Evolutionary conservation across 768 basidiomycete genomes (phyloP).

Genomic region (Fomitopsis pulvina): DNA sequence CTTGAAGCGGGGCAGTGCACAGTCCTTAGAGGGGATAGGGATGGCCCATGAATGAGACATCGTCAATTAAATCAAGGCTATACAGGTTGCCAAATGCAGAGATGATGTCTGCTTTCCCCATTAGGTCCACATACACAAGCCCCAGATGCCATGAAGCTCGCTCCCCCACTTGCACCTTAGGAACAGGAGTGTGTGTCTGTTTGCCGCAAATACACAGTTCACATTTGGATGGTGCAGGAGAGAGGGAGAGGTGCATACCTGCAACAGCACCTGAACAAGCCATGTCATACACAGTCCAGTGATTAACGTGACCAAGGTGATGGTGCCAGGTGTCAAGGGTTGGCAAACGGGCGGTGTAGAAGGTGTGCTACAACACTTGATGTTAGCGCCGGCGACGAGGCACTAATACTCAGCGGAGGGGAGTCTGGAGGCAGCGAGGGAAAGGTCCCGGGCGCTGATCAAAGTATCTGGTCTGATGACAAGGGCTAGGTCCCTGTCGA

Average conservation of each 20-base stretch:
- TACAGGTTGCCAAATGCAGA: constrained; percentile 9
- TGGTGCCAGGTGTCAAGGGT: constrained; percentile 20
- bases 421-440: too few relatives aligned
- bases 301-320: constrained; percentile 20
- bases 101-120: constrained; percentile 3
- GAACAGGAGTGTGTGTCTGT: too few relatives aligned
- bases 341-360: not conserved
- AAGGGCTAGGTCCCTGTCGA: too few relatives aligned
- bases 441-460: too few relatives aligned
- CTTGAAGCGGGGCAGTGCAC: constrained; percentile 17
- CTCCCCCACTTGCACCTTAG: too few relatives aligned
- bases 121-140: constrained; percentile 27
- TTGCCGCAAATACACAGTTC: constrained; percentile 32
- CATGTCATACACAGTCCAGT: constrained; percentile 12
- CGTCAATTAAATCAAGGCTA: constrained; percentile 30
- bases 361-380: constrained; percentile 3
- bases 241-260: constrained; percentile 21
- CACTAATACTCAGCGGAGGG: too few relatives aligned
- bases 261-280: not conserved
- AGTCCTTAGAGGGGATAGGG: constrained; percentile 24
- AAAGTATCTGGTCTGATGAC: too few relatives aligned
- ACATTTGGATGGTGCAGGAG: constrained; percentile 22
- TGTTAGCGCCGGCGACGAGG: too few relatives aligned
- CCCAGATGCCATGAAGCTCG: constrained; percentile 23
- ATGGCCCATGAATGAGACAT: constrained; percentile 28